Evolutionary conservation across 352 stramenopile genomes (phyloP).

Genomic region (Phytophthora crassamura): DNA sequence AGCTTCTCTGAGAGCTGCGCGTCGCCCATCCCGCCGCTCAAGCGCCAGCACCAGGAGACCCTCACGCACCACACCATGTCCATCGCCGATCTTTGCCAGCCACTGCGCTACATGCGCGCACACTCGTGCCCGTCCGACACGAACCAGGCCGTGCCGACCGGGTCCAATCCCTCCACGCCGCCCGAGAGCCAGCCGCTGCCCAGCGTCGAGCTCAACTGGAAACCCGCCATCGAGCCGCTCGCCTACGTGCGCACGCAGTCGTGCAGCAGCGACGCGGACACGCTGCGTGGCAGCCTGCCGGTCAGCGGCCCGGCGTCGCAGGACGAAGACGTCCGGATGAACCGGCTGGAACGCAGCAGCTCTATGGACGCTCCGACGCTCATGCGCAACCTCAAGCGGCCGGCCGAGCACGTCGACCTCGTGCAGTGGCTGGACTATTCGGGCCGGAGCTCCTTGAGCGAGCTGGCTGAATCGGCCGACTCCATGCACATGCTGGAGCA

Average conservation of each 20-base stretch:
- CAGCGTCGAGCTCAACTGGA: conserved; percentile 26
- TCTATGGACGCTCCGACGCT: conserved; percentile 61
- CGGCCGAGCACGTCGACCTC: conserved; percentile 45
- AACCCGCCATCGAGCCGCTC: conserved; percentile 26
- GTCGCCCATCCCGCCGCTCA: conserved; percentile 47
- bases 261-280: conserved; percentile 27
- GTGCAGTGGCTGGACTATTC: conserved; percentile 50
- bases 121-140: conserved; percentile 79
- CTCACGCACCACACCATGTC: conserved; percentile 36
- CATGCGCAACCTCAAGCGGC: conserved; percentile 32
- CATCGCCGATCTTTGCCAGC: conserved; percentile 62
- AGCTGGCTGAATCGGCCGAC: conserved; percentile 67
- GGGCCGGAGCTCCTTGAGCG: conserved; percentile 43
- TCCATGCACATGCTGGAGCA: conserved; percentile 61
- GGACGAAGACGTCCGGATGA: conserved; percentile 28
- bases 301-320: conserved; percentile 1
- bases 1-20: conserved; percentile 43
- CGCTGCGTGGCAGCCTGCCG: conserved; percentile 14
- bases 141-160: conserved; percentile 24
- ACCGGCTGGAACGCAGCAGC: conserved; percentile 65
- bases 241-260: conserved; percentile 36
- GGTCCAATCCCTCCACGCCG: conserved; percentile 10
- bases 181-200: not conserved
- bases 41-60: conserved; percentile 37
- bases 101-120: conserved; percentile 69